Base-by-base conservation (phyloP, 441 rosid species). In the Euphorbia corollata region DNA sequence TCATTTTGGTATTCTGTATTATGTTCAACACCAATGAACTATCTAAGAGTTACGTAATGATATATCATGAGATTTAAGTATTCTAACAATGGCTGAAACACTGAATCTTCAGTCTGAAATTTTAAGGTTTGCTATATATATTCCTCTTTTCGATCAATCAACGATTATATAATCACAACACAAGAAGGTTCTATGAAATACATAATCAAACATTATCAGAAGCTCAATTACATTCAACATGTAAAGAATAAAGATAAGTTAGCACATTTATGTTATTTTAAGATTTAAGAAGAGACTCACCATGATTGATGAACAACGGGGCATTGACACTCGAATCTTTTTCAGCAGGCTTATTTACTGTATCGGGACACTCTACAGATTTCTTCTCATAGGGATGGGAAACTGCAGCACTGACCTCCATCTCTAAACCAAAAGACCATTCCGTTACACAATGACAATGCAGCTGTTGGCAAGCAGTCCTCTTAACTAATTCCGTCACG, bases 291-390 rank as follows among this genome's bases (percentile, higher is more conserved):
- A 34, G 6, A 59, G 59, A 65, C 78, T 68, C 73, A 83, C 87
- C 87, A 30, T 81, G 86, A 69, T 86, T 83, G 63, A 84, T 67
- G 64, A 79, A 83, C 23, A 57, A 63, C 32, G 85, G 64, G 59
- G 74, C 10, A 39, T 55, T 73, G 59, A 15, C 12, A 36, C 59
- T 71, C 63, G 8, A 72, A 34, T 78, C 79, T 65, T 81, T 80
- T 67, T 76, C 86, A 4, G 57, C 50, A 8, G 73, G 70, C 67
- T 71, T 73, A 27, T 67, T 72, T 68, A 41, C 75, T 71, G 70
- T 69, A 64, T 74, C 69, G 32, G 80, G 75, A 64, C 72, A 69
- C 59, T 74, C 82, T 27, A 69, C 23, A 10, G 66, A 36, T 48
- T 70, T 78, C 45, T 75, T 80, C 71, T 79, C 83, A 74, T 74